Conservation (phyloP, 257 asterid species). For the Sherardia arvensis region DNA sequence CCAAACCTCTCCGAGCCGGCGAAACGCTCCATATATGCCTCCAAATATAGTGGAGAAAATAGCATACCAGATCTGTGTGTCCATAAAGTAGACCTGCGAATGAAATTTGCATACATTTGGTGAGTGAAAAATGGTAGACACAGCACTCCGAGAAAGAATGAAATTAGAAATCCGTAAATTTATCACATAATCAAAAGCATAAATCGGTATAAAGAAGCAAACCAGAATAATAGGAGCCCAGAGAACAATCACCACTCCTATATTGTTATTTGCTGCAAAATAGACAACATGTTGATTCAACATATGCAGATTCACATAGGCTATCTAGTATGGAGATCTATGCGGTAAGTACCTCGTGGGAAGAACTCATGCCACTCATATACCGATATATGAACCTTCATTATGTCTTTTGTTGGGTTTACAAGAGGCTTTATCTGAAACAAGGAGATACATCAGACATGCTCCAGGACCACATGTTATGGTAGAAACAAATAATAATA, state of each 20-base stretch:
- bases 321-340: conserved; percentile 6
- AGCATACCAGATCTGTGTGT: conserved; percentile 97
- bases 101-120: conserved; percentile 15
- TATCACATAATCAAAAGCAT: neutral
- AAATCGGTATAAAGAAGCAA: conserved; percentile 22
- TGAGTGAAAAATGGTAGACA: neutral
- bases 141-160: neutral
- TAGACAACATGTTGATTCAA: conserved; percentile 1
- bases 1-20: conserved; percentile 92
- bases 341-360: conserved; percentile 60
- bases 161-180: conserved; percentile 10
- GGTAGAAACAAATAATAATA: neutral
- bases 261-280: conserved; percentile 64
- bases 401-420: conserved; percentile 71
- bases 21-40: conserved; percentile 96
- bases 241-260: conserved; percentile 88
- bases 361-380: conserved; percentile 95
- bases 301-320: neutral
- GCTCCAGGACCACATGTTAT: neutral
- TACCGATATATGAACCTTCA: conserved; percentile 35
- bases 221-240: conserved; percentile 93
- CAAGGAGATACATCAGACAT: conserved; percentile 5
- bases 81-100: conserved; percentile 92
- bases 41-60: conserved; percentile 97
- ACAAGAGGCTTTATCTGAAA: conserved; percentile 89